Percentiles rank a stretch among this genome's conserved stretches.
These are phyloP conservation scores for Murraya paniculata DNA, from an alignment of 345 rosid genomes.

Conservation along the genomic window DNA sequence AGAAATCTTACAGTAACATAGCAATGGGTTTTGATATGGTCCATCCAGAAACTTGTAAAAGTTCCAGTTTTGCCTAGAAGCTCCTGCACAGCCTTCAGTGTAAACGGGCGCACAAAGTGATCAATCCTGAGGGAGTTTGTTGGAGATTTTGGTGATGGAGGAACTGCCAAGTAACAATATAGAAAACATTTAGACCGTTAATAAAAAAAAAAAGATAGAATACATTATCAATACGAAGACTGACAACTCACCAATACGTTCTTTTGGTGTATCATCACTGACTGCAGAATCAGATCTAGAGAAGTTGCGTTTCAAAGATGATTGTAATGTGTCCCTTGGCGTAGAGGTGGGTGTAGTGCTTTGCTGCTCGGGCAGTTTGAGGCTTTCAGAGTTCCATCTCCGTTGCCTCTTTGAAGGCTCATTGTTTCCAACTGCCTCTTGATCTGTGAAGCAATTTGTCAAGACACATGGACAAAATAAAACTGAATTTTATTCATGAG, in stretches of 20 bases:
- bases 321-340: conserved; percentile 42
- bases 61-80: conserved; percentile 85
- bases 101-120: conserved; percentile 90
- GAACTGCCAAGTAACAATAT: conserved; percentile 53
- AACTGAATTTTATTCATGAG: neutral
- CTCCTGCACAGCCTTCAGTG: conserved; percentile 96
- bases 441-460: conserved; percentile 42
- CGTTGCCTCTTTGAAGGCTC: conserved; percentile 89
- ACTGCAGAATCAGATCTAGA: conserved; percentile 60
- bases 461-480: neutral
- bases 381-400: conserved; percentile 75
- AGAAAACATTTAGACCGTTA: conserved; percentile 5
- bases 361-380: conserved; percentile 61
- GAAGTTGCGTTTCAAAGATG: conserved; percentile 52
- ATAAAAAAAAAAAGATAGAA: neutral
- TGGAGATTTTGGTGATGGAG: conserved; percentile 72
- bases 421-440: conserved; percentile 53
- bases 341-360: conserved; percentile 52
- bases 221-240: neutral
- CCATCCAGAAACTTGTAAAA: conserved; percentile 92
- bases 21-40: conserved; percentile 96
- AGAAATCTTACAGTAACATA: conserved; percentile 68
- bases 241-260: conserved; percentile 71
- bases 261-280: conserved; percentile 71
- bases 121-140: conserved; percentile 86